phyloP scores from a whole-genome alignment of 139 green algal species.

The Eudorina sp. region DNA sequence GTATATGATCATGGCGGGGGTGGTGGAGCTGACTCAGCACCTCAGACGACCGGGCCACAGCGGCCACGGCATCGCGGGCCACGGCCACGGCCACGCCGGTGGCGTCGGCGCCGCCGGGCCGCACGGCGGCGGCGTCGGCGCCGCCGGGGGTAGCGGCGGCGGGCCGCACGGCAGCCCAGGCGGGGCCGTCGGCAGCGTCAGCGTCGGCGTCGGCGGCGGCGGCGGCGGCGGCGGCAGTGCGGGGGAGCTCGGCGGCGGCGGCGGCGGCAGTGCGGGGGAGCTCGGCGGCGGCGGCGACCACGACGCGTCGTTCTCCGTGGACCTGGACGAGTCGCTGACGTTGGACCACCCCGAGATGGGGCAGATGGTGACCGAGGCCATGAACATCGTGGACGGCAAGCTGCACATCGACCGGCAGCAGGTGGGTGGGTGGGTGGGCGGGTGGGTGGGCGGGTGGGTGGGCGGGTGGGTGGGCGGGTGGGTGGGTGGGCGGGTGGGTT shows the following conservation, averaged over 20 bases:
- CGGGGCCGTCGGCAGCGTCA: background rate
- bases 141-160: no score
- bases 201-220: background rate
- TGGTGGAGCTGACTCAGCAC: conserved; percentile 69
- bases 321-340: conserved; percentile 69
- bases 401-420: conserved; percentile 66
- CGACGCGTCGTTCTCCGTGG: conserved; percentile 64
- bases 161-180: background rate
- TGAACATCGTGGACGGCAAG: conserved; percentile 59
- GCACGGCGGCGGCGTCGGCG: background rate
- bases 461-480: no score
- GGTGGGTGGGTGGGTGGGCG: conserved; percentile 50
- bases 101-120: background rate
- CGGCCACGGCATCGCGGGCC: background rate
- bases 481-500: no score
- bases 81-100: background rate
- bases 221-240: no score
- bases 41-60: background rate
- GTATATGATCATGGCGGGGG: conserved; percentile 70
- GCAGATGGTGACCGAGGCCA: conserved; percentile 12
- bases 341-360: conserved; percentile 54
- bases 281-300: background rate
- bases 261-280: background rate
- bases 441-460: no score
- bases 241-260: background rate